These are phyloP conservation scores for Teratosphaeria epicoccoides DNA, from an alignment of 2,329 filamentous ascomycete genomes.

Conservation along the genomic window DNA sequence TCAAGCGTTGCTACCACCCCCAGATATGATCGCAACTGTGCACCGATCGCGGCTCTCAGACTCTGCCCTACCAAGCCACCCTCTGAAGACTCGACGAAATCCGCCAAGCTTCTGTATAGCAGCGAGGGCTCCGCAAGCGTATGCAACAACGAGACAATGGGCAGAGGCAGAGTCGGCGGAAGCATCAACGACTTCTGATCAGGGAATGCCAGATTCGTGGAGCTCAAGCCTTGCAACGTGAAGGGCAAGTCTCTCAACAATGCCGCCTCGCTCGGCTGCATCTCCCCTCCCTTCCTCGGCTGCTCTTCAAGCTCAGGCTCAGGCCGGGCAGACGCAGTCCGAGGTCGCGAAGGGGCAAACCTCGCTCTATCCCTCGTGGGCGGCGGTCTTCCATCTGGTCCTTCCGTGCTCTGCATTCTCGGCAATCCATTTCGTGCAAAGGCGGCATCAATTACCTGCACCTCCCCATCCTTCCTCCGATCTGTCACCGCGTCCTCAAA, in stretches of 20 bases:
- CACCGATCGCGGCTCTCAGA: constrained; percentile 72
- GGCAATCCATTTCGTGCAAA: constrained; percentile 37
- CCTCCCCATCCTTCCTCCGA: constrained; percentile 7
- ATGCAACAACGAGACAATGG: constrained; percentile 77
- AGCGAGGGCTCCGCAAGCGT: constrained; percentile 85
- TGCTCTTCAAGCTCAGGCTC: neutral
- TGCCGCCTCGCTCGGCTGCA: constrained; percentile 30
- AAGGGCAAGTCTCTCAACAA: constrained; percentile 67
- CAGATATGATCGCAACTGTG: constrained; percentile 80
- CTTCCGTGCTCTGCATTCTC: constrained; percentile 24
- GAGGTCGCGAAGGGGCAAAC: neutral
- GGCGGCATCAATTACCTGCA: constrained; percentile 32
- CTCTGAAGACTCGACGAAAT: constrained; percentile 71
- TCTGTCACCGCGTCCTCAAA: constrained; percentile 1
- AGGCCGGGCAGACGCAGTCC: neutral
- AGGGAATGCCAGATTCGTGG: constrained; percentile 68
- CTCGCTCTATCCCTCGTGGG: constrained; percentile 12
- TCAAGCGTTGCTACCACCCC: constrained; percentile 85
- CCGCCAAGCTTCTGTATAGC: constrained; percentile 70
- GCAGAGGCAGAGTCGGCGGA: constrained; percentile 68
- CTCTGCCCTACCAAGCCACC: constrained; percentile 86
- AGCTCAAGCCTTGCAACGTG: constrained; percentile 84
- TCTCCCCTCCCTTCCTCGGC: constrained; percentile 1
- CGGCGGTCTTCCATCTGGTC: constrained; percentile 13
- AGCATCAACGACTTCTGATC: constrained; percentile 61